Evolutionary conservation across 1,284 basidiomycete species (phyloP), one percentile per base, ranked within the genome.

Genomic region (Fomitopsis pinicola): DNA sequence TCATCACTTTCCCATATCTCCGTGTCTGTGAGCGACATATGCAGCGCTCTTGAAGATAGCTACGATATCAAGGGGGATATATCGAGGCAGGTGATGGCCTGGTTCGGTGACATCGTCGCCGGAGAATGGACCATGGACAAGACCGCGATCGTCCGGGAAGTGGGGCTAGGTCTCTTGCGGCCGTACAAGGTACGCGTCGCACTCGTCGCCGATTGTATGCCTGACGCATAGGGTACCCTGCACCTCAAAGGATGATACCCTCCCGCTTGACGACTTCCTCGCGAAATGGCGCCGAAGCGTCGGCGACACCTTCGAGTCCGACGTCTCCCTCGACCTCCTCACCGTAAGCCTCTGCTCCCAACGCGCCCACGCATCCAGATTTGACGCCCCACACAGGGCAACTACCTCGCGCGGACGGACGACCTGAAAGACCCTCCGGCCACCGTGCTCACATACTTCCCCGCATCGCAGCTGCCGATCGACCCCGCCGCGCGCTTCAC

Each of bases 401-500:
- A 91, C 73, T 92, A 86, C 73, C 78, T 95, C 50, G 67, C 76
- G 2, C 72, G 76, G 12, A 63, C 71, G 12, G 69, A 69, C n/a
- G 60, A 72, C 36, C 66, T 73, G 63, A 63, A 75, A 30, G 57
- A 71, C 46, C 62, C 71, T 55, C 72, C 70, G 3, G 50, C 62
- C 17, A 55, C 62, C 9, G 45, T 66, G 4, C 69, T 91, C 38
- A 79, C 76, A 8, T 93, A 93, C 75, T 91, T 94, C 72, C 89
- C 92, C n/a, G 78, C 83, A 2, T 84, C 89, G 0, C 75, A 77
- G 1, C 83, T 96, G 19, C 91, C 94, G 1, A 72, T 82, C 0
- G 88, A 92, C 59, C 87, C 93, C 15, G 79, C 87, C 1, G 82
- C 85, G 12, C 87, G 94, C 15, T 97, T 97, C 76, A 73, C 83